Conservation (phyloP, 257 asterid genomes). For the Fraxinus cuspidata region DNA sequence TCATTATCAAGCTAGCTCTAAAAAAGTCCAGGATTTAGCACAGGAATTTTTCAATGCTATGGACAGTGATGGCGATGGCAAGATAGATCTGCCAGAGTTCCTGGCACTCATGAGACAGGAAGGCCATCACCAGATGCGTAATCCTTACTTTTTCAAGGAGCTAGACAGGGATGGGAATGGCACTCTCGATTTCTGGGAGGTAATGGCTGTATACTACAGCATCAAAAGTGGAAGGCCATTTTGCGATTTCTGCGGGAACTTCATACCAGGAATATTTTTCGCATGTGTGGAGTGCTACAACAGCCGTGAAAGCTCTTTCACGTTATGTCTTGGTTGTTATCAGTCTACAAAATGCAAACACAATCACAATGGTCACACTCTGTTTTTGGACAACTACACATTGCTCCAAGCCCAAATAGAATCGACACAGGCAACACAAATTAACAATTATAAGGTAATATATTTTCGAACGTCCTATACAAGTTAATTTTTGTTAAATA, state of each 20-base stretch:
- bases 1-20: background rate
- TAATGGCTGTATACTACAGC: too few species aligned
- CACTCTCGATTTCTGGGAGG: too few species aligned
- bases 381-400: background rate
- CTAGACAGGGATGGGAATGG: too few species aligned
- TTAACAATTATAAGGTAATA: too few species aligned
- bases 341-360: background rate
- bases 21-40: background rate
- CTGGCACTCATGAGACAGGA: background rate
- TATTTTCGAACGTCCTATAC: too few species aligned
- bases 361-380: background rate
- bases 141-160: too few species aligned
- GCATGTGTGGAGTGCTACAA: background rate
- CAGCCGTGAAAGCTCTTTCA: background rate
- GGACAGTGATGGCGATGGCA: slow-evolving; percentile 5
- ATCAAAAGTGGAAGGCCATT: too few species aligned
- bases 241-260: background rate
- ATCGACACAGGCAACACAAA: background rate
- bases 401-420: background rate
- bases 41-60: background rate
- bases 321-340: background rate
- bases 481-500: too few species aligned
- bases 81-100: background rate
- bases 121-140: background rate
- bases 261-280: background rate